Conservation (phyloP, 1,284 basidiomycete genomes). For the Pseudozyma pruni region DNA sequence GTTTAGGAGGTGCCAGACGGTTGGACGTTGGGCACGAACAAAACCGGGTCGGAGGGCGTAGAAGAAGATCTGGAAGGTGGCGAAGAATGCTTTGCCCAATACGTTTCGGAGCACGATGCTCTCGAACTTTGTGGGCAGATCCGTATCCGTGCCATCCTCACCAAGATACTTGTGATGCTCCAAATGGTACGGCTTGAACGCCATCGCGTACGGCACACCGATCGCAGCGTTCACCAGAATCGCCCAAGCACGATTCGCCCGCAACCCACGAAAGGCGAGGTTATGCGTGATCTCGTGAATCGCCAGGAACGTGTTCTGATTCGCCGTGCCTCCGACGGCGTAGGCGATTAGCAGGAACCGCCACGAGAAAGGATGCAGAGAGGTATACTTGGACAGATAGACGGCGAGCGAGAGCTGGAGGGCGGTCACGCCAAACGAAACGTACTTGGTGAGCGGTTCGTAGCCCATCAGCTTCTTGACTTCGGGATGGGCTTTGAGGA, state of each 20-base stretch:
- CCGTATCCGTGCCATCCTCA: slow-evolving; percentile 95
- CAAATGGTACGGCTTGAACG: slow-evolving; percentile 96
- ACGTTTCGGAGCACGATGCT: slow-evolving; percentile 90
- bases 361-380: slow-evolving; percentile 75
- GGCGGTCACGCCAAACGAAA: slow-evolving; percentile 81
- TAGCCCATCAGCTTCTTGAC: slow-evolving; percentile 94
- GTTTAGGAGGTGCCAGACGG: slow-evolving; percentile 86
- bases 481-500: slow-evolving; percentile 93
- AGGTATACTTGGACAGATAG: slow-evolving; percentile 59
- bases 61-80: slow-evolving; percentile 97
- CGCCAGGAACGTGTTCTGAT: slow-evolving; percentile 96
- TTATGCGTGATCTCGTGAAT: slow-evolving; percentile 99
- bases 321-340: slow-evolving; percentile 88
- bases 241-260: slow-evolving; percentile 85
- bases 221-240: slow-evolving; percentile 92
- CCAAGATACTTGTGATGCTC: slow-evolving; percentile 86
- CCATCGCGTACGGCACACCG: slow-evolving; percentile 91
- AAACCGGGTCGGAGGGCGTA: slow-evolving; percentile 97
- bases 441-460: slow-evolving; percentile 87
- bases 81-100: slow-evolving; percentile 96
- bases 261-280: slow-evolving; percentile 86
- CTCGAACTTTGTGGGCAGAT: slow-evolving; percentile 87
- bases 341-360: slow-evolving; percentile 84
- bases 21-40: slow-evolving; percentile 83
- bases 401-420: slow-evolving; percentile 78